Evolutionary conservation across 305 asterid genomes (phyloP).

Genomic region (Solanum hybrid): DNA sequence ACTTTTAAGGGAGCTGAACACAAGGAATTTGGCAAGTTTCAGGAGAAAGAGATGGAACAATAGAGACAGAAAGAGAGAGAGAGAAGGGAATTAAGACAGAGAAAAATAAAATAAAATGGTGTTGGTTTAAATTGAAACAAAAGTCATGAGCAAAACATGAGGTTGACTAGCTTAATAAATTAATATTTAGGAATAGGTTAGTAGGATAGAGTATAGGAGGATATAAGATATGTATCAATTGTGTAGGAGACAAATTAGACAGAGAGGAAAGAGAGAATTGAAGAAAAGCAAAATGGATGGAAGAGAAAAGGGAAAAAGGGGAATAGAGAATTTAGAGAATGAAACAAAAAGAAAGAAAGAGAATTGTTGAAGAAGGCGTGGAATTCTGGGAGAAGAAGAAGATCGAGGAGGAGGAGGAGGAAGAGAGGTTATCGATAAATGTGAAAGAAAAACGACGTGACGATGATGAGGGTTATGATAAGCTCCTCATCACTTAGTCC

Average conservation of each 20-base stretch:
- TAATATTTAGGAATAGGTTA: neutral
- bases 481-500: conserved; percentile 58
- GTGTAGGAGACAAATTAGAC: neutral
- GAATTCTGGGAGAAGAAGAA: conserved; percentile 13
- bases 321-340: neutral
- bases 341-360: neutral
- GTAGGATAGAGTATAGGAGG: neutral
- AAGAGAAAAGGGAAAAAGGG: conserved; percentile 11
- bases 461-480: conserved; percentile 97
- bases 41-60: conserved; percentile 31
- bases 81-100: neutral
- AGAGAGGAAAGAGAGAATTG: neutral
- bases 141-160: conserved; percentile 21
- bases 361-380: neutral
- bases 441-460: conserved; percentile 85
- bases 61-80: conserved; percentile 20
- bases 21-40: conserved; percentile 15
- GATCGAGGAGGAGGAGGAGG: neutral
- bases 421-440: conserved; percentile 30
- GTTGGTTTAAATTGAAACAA: conserved; percentile 38
- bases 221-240: no score
- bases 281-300: neutral
- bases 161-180: conserved; percentile 20
- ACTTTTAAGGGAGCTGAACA: conserved; percentile 8
- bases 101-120: conserved; percentile 11